Evolutionary conservation across 2,329 filamentous ascomycete genomes (phyloP).

Genomic region (Raffaelea deltoideospora): DNA sequence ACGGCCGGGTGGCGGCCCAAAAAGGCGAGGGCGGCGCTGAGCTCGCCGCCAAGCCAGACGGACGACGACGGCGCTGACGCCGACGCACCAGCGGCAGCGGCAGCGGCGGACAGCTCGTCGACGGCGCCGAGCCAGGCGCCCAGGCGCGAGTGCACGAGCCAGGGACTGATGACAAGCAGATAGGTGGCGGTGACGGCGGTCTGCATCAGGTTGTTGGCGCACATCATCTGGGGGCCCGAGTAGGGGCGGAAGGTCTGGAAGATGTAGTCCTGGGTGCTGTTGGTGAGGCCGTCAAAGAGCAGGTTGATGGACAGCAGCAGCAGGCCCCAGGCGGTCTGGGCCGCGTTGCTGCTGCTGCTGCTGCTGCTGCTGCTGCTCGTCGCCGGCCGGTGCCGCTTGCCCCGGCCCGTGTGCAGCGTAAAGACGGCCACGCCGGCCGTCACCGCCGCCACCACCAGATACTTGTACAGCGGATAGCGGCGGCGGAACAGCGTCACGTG

Average conservation of each 20-base stretch:
- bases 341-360: constrained; percentile 14
- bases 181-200: constrained; percentile 64
- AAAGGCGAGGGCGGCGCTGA: constrained; percentile 66
- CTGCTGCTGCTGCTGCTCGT: constrained; percentile 12
- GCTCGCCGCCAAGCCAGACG: constrained; percentile 43
- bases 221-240: constrained; percentile 97
- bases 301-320: constrained; percentile 77
- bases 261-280: constrained; percentile 92
- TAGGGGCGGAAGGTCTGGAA: constrained; percentile 69
- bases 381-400: constrained; percentile 23
- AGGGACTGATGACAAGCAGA: constrained; percentile 61
- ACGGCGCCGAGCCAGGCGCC: constrained; percentile 54
- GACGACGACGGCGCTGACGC: not conserved
- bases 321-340: constrained; percentile 63
- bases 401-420: constrained; percentile 63
- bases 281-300: constrained; percentile 89
- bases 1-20: constrained; percentile 66
- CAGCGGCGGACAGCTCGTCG: constrained; percentile 43
- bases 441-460: constrained; percentile 79
- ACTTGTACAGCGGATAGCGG: constrained; percentile 89
- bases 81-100: not conserved
- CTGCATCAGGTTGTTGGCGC: constrained; percentile 82
- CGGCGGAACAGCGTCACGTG: constrained; percentile 85
- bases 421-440: constrained; percentile 90
- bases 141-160: constrained; percentile 52